phyloP scores from a whole-genome alignment of 2,329 filamentous ascomycete genomes.

The Pyrenophora seminiperda region DNA sequence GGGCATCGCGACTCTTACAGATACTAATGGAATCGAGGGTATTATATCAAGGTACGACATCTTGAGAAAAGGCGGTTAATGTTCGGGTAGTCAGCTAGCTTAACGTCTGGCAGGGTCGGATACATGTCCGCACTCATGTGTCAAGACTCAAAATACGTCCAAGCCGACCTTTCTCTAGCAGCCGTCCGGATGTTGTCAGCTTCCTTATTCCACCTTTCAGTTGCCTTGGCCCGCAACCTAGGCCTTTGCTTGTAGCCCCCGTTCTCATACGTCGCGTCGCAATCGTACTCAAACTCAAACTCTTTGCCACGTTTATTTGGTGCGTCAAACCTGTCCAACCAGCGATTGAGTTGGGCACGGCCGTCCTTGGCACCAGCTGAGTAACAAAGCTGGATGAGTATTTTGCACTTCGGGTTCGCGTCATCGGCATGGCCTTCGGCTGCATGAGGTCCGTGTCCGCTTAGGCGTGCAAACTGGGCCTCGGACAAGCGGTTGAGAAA shows the following conservation, averaged over 20 bases:
- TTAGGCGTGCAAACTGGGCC: constrained; percentile 12
- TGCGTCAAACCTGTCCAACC: constrained; percentile 15
- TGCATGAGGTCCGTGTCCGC: neutral
- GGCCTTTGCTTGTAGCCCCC: constrained; percentile 11
- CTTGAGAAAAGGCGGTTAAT: too few relatives aligned
- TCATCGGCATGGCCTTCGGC: neutral
- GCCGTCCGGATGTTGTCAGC: neutral
- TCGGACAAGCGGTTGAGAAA: constrained; percentile 22
- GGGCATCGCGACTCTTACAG: too few relatives aligned
- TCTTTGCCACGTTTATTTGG: constrained; percentile 12
- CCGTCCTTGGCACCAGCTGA: constrained; percentile 9
- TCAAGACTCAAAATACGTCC: too few relatives aligned
- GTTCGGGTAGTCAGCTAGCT: too few relatives aligned
- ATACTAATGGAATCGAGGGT: too few relatives aligned
- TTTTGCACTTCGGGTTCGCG: constrained; percentile 5
- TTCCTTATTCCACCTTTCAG: constrained; percentile 5
- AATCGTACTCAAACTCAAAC: constrained; percentile 11
- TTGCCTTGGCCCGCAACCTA: neutral
- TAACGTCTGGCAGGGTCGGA: too few relatives aligned
- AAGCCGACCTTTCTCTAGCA: too few relatives aligned
- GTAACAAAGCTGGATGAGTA: constrained; percentile 13
- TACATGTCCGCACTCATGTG: too few relatives aligned
- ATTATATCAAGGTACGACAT: neutral
- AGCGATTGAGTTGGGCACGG: constrained; percentile 15
- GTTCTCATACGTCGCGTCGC: constrained; percentile 2